Conservation (phyloP, 2,329 filamentous ascomycete genomes). For the Colletotrichum lentis region DNA sequence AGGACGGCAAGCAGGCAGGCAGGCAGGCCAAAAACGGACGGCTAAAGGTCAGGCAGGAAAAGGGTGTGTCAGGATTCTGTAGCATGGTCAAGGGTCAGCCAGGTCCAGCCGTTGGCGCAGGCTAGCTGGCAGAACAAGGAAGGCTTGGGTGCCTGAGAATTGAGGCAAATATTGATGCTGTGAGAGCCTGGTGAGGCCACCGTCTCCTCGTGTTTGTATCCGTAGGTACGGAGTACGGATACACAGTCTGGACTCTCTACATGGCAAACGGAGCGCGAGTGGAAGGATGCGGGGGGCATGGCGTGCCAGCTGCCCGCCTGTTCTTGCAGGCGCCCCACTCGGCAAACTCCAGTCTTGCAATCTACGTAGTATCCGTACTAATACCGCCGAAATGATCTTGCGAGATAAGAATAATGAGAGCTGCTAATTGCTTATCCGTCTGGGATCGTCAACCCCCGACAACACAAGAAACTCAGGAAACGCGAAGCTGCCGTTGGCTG, state of each 20-base stretch:
- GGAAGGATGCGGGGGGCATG: background rate
- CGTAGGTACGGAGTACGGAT: no score
- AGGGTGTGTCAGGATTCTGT: conserved; percentile 38
- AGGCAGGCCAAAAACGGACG: background rate
- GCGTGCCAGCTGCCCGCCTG: no score
- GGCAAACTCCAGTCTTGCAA: conserved; percentile 18
- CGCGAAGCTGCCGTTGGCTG: background rate
- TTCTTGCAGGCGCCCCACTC: no score
- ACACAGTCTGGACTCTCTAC: background rate
- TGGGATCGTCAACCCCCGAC: conserved; percentile 4
- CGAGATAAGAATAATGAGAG: conserved; percentile 27
- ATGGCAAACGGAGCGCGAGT: background rate
- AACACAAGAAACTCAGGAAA: background rate
- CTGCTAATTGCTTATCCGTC: conserved; percentile 15
- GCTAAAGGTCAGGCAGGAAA: conserved; percentile 32
- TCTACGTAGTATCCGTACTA: no score
- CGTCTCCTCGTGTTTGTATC: background rate
- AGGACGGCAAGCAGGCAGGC: conserved; percentile 10
- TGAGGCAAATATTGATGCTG: conserved; percentile 22
- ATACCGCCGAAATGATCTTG: conserved; percentile 1
- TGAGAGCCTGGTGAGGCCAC: background rate
- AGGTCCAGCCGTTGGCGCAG: conserved; percentile 30
- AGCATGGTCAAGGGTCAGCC: conserved; percentile 29
- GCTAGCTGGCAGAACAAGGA: conserved; percentile 27
- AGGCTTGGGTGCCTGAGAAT: background rate